These are phyloP conservation scores for Populus pruinosa DNA, from an alignment of 345 rosid genomes.

Conservation along the genomic window DNA sequence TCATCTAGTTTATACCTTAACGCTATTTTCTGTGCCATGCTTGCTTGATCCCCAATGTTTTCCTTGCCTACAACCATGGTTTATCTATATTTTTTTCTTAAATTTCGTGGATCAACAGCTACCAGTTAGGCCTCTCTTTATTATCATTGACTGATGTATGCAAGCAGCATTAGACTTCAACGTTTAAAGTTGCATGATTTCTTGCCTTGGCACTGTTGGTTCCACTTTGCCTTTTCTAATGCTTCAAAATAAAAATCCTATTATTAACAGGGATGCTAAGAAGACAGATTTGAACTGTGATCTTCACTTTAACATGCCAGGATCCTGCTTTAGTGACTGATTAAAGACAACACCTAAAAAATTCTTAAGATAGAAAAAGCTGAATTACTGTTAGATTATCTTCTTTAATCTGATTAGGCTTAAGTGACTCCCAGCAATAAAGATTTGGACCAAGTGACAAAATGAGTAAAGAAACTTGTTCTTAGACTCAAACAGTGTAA, in stretches of 20 bases:
- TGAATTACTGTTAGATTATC: background rate
- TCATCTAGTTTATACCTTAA: background rate
- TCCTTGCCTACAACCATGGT: background rate
- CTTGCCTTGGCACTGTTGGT: slow-evolving; percentile 19
- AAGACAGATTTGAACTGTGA: slow-evolving; percentile 16
- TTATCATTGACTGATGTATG: background rate
- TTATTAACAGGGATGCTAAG: slow-evolving; percentile 12
- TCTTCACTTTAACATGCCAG: slow-evolving; percentile 9
- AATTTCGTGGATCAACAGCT: background rate
- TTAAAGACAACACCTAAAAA: background rate
- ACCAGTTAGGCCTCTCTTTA: background rate
- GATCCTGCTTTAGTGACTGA: slow-evolving; percentile 8
- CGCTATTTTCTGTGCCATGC: background rate
- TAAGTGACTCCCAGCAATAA: slow-evolving; percentile 20
- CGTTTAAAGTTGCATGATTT: slow-evolving; percentile 7
- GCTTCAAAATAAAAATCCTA: slow-evolving; percentile 25
- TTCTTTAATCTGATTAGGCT: slow-evolving; percentile 6
- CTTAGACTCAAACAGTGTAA: slow-evolving; percentile 7
- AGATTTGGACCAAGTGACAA: slow-evolving; percentile 1
- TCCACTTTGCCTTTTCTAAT: slow-evolving; percentile 18
- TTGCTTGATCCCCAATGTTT: background rate
- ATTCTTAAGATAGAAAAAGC: background rate
- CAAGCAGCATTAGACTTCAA: background rate
- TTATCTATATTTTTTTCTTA: background rate
- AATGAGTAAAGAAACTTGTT: slow-evolving; percentile 1